These are phyloP conservation scores for Phanerochaete carnosa DNA, from an alignment of 768 basidiomycete genomes.

Conservation along the genomic window DNA sequence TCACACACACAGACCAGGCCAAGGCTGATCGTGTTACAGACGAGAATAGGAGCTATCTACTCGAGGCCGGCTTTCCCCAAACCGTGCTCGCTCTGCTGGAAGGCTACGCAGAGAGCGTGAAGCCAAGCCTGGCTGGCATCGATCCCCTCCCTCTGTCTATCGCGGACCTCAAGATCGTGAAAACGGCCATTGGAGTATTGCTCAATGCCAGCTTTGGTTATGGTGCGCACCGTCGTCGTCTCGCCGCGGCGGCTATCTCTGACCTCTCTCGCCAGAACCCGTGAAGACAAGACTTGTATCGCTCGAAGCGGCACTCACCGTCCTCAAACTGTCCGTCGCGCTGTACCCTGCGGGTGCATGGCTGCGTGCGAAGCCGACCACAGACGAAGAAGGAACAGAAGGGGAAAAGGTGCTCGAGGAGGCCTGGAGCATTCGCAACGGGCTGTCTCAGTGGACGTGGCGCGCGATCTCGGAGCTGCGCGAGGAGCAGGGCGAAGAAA, in stretches of 20 bases:
- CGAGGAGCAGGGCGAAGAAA: slow-evolving; percentile 41
- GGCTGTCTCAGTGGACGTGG: slow-evolving; percentile 77
- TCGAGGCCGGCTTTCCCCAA: slow-evolving; percentile 71
- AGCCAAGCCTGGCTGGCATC: slow-evolving; percentile 26
- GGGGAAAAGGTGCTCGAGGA: slow-evolving; percentile 35
- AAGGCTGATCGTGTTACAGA: slow-evolving; percentile 40
- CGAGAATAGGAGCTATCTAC: slow-evolving; percentile 65
- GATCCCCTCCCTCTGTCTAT: slow-evolving; percentile 51
- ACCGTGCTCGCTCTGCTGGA: slow-evolving; percentile 64
- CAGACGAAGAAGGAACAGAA: slow-evolving; percentile 19
- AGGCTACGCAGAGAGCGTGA: slow-evolving; percentile 51
- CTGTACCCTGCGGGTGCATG: slow-evolving; percentile 77
- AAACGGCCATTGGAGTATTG: slow-evolving; percentile 75
- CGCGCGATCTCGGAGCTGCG: slow-evolving; percentile 68
- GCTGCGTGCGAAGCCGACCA: slow-evolving; percentile 28
- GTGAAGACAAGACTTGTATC: slow-evolving; percentile 67
- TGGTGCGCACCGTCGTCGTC: slow-evolving; percentile 42
- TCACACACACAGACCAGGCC: slow-evolving; percentile 34
- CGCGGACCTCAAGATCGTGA: slow-evolving; percentile 67
- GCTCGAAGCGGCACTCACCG: slow-evolving; percentile 62
- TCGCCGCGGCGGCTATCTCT: background rate
- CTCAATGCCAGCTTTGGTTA: slow-evolving; percentile 76
- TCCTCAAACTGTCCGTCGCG: slow-evolving; percentile 62
- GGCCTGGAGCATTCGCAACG: slow-evolving; percentile 62
- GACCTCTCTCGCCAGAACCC: slow-evolving; percentile 46